Evolutionary conservation across 2,329 filamentous ascomycete genomes (phyloP).

Genomic region (Neonectria coccinea): DNA sequence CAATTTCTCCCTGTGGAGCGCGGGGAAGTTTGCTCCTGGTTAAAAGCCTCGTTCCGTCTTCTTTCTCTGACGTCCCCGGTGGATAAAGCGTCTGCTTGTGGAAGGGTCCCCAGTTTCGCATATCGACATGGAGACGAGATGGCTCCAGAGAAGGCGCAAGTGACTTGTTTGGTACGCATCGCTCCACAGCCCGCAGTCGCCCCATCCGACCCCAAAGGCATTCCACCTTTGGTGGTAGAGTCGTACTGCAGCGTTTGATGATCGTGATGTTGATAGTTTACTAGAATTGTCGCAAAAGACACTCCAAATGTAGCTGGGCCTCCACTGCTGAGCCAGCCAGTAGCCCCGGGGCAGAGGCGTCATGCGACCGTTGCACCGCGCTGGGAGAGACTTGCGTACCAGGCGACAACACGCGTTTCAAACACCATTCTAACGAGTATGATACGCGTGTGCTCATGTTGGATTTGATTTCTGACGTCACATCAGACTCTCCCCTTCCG

Average conservation of each 20-base stretch:
- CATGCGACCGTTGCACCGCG: slow-evolving; percentile 27
- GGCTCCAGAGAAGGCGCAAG: slow-evolving; percentile 24
- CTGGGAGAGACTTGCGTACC: slow-evolving; percentile 29
- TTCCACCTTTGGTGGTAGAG: not conserved
- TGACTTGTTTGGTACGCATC: slow-evolving; percentile 21
- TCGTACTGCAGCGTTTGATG: not conserved
- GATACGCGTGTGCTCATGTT: not conserved
- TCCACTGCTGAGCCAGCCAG: not conserved
- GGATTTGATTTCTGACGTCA: not conserved
- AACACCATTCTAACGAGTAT: slow-evolving; percentile 28
- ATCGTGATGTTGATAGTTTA: not conserved
- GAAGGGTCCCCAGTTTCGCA: slow-evolving; percentile 2
- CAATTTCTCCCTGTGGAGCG: slow-evolving; percentile 4
- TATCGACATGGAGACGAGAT: slow-evolving; percentile 16
- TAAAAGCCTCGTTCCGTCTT: not conserved
- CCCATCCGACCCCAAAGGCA: not conserved
- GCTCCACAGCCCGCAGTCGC: slow-evolving; percentile 4
- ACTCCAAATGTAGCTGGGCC: slow-evolving; percentile 28
- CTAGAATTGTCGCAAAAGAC: slow-evolving; percentile 29
- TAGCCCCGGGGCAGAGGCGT: slow-evolving; percentile 26
- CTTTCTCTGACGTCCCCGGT: not conserved
- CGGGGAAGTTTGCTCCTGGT: slow-evolving; percentile 28
- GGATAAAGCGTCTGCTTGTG: slow-evolving; percentile 19
- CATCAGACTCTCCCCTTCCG: slow-evolving; percentile 13
- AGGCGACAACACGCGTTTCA: slow-evolving; percentile 32